phyloP scores from a whole-genome alignment of 352 stramenopile genomes.

The Hyaloperonospora brassicae region DNA sequence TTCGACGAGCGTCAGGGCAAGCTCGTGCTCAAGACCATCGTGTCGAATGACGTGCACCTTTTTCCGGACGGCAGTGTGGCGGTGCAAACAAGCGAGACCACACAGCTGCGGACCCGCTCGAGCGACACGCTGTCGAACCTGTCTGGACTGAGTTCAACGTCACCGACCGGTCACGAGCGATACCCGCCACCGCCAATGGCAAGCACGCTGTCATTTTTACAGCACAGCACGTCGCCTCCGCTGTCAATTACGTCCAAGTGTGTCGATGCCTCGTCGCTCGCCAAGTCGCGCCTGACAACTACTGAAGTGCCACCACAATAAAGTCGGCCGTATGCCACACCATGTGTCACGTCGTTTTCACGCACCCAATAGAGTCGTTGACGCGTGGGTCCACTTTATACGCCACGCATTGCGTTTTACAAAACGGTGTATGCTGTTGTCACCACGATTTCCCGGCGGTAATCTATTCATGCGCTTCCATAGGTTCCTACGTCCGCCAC shows the following conservation, averaged over 20 bases:
- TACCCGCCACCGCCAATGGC: slow-evolving; percentile 31
- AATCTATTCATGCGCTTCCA: neutral
- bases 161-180: slow-evolving; percentile 58
- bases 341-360: too few species aligned
- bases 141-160: slow-evolving; percentile 49
- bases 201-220: slow-evolving; percentile 29
- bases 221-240: slow-evolving; percentile 5
- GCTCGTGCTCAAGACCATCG: slow-evolving; percentile 58
- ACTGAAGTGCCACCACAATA: slow-evolving; percentile 7
- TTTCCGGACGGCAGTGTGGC: slow-evolving; percentile 33
- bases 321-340: too few species aligned
- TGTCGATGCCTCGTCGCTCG: slow-evolving; percentile 13
- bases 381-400: too few species aligned
- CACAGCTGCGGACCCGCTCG: slow-evolving; percentile 40
- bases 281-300: slow-evolving; percentile 17
- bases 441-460: too few species aligned
- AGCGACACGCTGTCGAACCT: slow-evolving; percentile 37
- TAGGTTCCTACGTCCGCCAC: slow-evolving; percentile 11
- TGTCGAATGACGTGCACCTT: slow-evolving; percentile 52
- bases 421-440: too few species aligned
- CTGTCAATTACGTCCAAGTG: slow-evolving; percentile 1
- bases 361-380: too few species aligned
- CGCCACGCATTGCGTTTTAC: too few species aligned
- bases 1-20: slow-evolving; percentile 50
- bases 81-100: slow-evolving; percentile 40